A percentile compares a stretch with the other conserved stretches of the same genome.
Conservation (phyloP, 2,329 filamentous ascomycete species). For the Trichoderma afroharzianum region DNA sequence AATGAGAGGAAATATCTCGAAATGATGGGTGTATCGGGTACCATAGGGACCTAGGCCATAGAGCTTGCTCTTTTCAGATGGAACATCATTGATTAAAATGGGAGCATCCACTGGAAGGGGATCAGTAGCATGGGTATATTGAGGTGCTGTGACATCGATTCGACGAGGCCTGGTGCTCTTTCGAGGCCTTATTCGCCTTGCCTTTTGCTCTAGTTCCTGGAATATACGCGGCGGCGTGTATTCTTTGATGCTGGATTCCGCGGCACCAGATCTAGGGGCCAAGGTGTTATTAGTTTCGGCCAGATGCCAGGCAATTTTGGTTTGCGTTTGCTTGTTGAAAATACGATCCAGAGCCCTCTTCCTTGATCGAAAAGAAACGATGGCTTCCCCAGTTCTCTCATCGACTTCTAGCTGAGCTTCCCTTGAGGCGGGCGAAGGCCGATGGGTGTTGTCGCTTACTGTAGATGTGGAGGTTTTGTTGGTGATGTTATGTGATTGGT, state of each 20-base stretch:
- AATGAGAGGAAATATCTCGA: constrained; percentile 58
- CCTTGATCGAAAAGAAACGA: constrained; percentile 44
- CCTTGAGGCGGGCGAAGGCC: constrained; percentile 23
- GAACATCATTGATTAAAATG: constrained; percentile 15
- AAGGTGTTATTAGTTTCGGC: background rate
- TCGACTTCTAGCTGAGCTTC: constrained; percentile 56
- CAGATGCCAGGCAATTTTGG: constrained; percentile 20
- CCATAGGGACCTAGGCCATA: constrained; percentile 57
- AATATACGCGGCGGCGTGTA: background rate
- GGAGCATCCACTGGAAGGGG: constrained; percentile 36
- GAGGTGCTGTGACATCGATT: constrained; percentile 49
- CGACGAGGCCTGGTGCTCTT: constrained; percentile 43
- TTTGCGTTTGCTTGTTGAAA: constrained; percentile 42
- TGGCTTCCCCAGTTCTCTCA: constrained; percentile 32
- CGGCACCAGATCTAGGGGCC: background rate
- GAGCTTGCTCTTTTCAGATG: constrained; percentile 34
- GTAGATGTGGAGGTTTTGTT: background rate
- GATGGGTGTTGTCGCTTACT: background rate
- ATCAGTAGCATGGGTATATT: constrained; percentile 52
- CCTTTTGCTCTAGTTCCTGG: background rate
- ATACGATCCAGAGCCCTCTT: constrained; percentile 55
- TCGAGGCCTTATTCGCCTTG: constrained; percentile 32
- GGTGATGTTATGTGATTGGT: background rate
- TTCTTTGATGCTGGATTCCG: background rate
- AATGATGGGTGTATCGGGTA: constrained; percentile 58